phyloP scores from a whole-genome alignment of 2,329 filamentous ascomycete species.

The Epichloe baconii region DNA sequence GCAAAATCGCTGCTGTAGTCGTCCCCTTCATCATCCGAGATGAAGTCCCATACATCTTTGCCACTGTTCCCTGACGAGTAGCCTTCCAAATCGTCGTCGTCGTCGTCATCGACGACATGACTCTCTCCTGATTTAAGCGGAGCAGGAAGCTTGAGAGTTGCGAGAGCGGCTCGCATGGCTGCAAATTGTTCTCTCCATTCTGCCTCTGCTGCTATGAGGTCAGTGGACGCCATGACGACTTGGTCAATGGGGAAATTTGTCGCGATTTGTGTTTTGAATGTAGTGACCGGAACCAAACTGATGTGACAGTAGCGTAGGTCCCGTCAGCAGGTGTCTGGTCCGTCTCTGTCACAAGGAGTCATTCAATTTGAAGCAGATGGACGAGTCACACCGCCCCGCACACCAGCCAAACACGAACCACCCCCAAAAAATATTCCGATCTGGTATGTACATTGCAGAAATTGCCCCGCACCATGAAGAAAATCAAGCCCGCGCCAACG shows the following conservation, averaged over 20 bases:
- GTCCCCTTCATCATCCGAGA: constrained; percentile 60
- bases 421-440: too few relatives aligned
- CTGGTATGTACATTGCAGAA: too few relatives aligned
- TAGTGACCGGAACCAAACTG: too few relatives aligned
- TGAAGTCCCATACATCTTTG: constrained; percentile 88
- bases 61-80: constrained; percentile 46
- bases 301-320: too few relatives aligned
- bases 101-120: constrained; percentile 39
- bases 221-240: constrained; percentile 20
- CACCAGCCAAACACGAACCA: too few relatives aligned
- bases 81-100: constrained; percentile 51
- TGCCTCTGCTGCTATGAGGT: constrained; percentile 29
- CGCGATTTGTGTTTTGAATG: neutral
- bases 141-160: constrained; percentile 46
- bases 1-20: constrained; percentile 53
- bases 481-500: neutral
- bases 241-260: neutral
- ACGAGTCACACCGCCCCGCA: constrained; percentile 2
- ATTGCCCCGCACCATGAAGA: neutral
- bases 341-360: too few relatives aligned
- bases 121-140: constrained; percentile 28
- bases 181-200: constrained; percentile 79
- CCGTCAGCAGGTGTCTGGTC: too few relatives aligned
- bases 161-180: constrained; percentile 77
- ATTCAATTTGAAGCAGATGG: neutral